Evolutionary conservation across 2,329 filamentous ascomycete species (phyloP).

Genomic region (Xylaria multiplex): DNA sequence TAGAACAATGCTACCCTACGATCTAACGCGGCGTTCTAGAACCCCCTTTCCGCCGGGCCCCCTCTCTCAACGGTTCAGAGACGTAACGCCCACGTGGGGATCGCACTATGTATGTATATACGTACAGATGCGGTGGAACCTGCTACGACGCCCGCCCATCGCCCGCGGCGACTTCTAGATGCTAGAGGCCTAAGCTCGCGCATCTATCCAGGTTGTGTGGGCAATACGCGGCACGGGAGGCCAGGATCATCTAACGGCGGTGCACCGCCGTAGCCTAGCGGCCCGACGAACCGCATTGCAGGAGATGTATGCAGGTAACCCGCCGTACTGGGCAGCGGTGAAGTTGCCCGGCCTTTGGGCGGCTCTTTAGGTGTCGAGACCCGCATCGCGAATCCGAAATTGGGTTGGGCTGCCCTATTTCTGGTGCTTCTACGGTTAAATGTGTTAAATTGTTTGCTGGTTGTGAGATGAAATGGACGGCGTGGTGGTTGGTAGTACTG

Average conservation of each 20-base stretch:
- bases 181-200: background rate
- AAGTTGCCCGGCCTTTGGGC: background rate
- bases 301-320: slow-evolving; percentile 28
- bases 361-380: slow-evolving; percentile 6
- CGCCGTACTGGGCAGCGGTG: background rate
- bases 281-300: slow-evolving; percentile 31
- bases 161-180: background rate
- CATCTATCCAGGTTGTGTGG: background rate
- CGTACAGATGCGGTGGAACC: slow-evolving; percentile 27
- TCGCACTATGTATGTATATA: slow-evolving; percentile 31
- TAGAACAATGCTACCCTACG: slow-evolving; percentile 27
- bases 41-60: background rate
- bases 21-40: slow-evolving; percentile 14
- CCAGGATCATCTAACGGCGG: slow-evolving; percentile 15
- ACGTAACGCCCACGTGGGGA: slow-evolving; percentile 32
- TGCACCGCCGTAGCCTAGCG: slow-evolving; percentile 20
- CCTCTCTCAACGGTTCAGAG: background rate
- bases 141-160: slow-evolving; percentile 20
- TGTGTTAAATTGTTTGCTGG: slow-evolving; percentile 2
- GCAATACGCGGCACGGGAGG: background rate
- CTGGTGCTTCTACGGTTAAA: background rate
- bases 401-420: slow-evolving; percentile 2
- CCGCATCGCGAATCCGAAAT: background rate
- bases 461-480: background rate
- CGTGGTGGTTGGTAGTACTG: background rate